Evolutionary conservation across 164 flowering plant genomes (phyloP), one percentile per base, ranked within the genome.

Genomic region (Malania oleifera): DNA sequence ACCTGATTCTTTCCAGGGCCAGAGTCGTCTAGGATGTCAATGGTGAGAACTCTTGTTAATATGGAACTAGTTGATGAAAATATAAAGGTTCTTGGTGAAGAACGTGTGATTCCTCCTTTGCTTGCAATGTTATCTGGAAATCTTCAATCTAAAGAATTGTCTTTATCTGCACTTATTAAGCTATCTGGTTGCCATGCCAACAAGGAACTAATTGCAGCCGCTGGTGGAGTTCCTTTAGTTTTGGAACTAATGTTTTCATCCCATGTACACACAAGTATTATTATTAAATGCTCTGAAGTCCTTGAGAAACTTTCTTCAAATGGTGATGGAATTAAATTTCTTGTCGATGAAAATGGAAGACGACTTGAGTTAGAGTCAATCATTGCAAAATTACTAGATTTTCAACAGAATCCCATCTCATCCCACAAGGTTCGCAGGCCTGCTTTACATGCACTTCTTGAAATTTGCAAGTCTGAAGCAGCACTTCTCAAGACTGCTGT

Each of bases 51-150:
- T 26, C 68, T 83, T 50, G 67, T 66, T 38, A 52, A 59, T 28
- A 68, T 82, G 80, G 85, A 80, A 56, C 61, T 83, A 64, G 76
- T 59, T 45, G 78, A 79, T 53, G 67, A 64, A 46, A 64, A 77
- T 60, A 52, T 76, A 56, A 68, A 66, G 70, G 46, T 73, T 44
- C 85, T 86, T 68, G 87, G 85, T 8, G 81, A 75, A 67, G 80
- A 69, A 74, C 89, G 93, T 18, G 62, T 76, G 20, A 78, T 86
- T 57, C 73, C 77, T 57, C 76, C 78, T 20, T 67, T 86, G 70
- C 82, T 86, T 44, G 73, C 68, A 64, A 82, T 86, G 93, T 39
- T 56, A 52, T 77, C 80, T 25, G 77, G 67, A 26, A 73, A 59
- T 54, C 40, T 80, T 14, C 84, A 78, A 55, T 58, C 77, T 22